Evolutionary conservation across 1,284 basidiomycete genomes (phyloP), one percentile per base, ranked within the genome.

Genomic region (Athelia psychrophila): DNA sequence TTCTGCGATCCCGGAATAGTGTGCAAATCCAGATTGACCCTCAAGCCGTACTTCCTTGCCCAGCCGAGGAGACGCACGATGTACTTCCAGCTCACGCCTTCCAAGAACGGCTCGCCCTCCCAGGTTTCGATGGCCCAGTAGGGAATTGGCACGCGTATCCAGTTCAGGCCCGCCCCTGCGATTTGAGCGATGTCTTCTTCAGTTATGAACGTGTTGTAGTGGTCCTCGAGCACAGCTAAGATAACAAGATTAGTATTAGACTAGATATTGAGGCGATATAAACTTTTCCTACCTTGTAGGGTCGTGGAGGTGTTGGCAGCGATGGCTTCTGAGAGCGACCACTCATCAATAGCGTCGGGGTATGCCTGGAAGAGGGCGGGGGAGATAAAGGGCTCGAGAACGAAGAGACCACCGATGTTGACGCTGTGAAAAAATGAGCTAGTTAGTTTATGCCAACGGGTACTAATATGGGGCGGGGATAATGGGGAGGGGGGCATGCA

Each of bases 171-270:
- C 3, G 94, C 93, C 3, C 82, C 87, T n/a, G 91, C 93, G 49
- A 97, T 96, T 64, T 91, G 76, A 18, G 90, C 91, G 63, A 97
- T 87, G 70, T 96, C 94, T 64, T 86, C 70, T 66, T 96, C 93
- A 32, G 93, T 95, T 6, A 42, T 42, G n/a, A 42, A 42, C 6
- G 84, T 91, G 63, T 44, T 40, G 48, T 51, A 49, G 48, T 32
- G 54, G 55, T 12, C 59, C 56, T 23, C 51, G 51, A n/a, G n/a
- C n/a, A n/a, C n/a, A n/a, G n/a, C n/a, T n/a, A n/a, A n/a, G 40
- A 46, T 33, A 44, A 32, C 16, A 24, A 33, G 30, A 46, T 38
- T 47, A n/a, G 2, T 23, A 35, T 36, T 22, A 44, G 53, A 44
- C 15, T n/a, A 54, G 16, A n/a, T n/a, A n/a, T n/a, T n/a, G n/a